Base-by-base conservation (phyloP, 2,329 filamentous ascomycete genomes). In the Fusarium pininemorale region DNA sequence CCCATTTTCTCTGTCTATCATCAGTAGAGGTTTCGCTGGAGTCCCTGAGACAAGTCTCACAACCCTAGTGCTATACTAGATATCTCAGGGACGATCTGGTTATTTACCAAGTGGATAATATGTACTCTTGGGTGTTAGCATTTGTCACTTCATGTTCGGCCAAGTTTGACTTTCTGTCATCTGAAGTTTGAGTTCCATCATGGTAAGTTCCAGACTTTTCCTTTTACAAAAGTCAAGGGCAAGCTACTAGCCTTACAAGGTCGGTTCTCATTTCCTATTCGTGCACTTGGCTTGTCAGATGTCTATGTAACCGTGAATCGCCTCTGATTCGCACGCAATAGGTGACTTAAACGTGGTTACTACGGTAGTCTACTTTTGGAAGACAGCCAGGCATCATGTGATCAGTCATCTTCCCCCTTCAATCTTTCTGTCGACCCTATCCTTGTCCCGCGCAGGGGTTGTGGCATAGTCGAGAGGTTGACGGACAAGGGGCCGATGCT, bases 321-420 rank as follows among this genome's bases (percentile, higher is more conserved):
- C 37, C n/a, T 59, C 50, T 69, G 72, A 72, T 72, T 75, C 53
- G 72, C 35, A 65, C 48, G 63, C 48, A 69, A 72, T 45, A 15
- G 22, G 39, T 45, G 35, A 65, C 26, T 61, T 55, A 37, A 44
- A 72, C 26, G 51, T 38, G 26, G 44, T 14, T 30, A 28, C 32
- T 47, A 73, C 51, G 39, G 48, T 69, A 50, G 59, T 64, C 56
- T 57, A 15, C 35, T 72, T 53, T 64, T 39, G 47, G 59, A 53
- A 42, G 22, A 22, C 38, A 32, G 20, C 35, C 20, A 50, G 38
- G 38, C 48, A 73, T 70, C 70, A 60, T 70, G 70, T 48, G 64
- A 73, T 63, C 39, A 37, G 16, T 55, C 51, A 56, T 41, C 37
- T 28, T 44, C 42, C 63, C 60, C 28, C 28, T 47, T 15, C 20